Evolutionary conservation across 73 alveolate species (phyloP).

Genomic region (Paraurostyla sp.): DNA sequence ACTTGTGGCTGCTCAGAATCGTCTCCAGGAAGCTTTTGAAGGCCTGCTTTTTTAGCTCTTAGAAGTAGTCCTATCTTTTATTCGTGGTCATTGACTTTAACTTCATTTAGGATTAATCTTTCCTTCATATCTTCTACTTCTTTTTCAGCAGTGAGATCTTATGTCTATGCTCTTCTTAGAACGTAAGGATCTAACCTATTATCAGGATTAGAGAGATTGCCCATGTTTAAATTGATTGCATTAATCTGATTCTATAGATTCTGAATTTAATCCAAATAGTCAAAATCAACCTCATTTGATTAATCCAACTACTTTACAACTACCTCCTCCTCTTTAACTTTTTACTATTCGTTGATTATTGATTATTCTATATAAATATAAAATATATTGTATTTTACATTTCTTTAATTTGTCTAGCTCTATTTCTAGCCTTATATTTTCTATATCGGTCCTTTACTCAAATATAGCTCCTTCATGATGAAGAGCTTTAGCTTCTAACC

Average conservation of each 20-base stretch:
- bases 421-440: background rate
- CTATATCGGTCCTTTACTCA: constrained; percentile 4
- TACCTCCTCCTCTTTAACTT: background rate
- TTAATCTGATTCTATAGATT: background rate
- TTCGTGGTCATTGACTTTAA: constrained; percentile 13
- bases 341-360: too few species aligned
- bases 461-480: background rate
- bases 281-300: background rate
- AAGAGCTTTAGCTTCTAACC: background rate
- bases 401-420: constrained; percentile 19
- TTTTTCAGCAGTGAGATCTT: background rate
- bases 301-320: too few species aligned
- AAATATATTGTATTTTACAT: background rate
- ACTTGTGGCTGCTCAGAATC: background rate
- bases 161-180: background rate
- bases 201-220: background rate
- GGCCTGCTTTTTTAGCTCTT: constrained; percentile 31
- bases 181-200: background rate
- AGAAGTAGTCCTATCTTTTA: background rate
- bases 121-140: background rate
- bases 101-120: background rate
- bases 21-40: background rate
- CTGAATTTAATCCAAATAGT: background rate
- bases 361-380: background rate
- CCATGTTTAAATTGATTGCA: background rate